These are phyloP conservation scores for Porcisia hertigi DNA, from an alignment of 208 protist genomes.

Conservation along the genomic window DNA sequence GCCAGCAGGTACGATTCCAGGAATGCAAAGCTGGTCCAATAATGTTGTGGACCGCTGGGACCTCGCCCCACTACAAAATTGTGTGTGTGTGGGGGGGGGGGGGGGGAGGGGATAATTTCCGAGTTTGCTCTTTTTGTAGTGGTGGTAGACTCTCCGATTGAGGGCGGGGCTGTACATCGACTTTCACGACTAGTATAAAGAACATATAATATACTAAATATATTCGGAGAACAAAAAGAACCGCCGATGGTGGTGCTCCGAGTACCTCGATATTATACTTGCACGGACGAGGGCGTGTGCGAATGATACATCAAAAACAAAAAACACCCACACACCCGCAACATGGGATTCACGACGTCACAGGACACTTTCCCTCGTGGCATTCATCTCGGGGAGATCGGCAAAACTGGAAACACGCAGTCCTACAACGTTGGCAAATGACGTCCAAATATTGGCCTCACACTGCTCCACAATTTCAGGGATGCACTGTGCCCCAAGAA, in stretches of 20 bases:
- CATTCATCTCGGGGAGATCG: background rate
- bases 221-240: background rate
- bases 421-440: constrained; percentile 69
- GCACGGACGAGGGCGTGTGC: too few relatives aligned
- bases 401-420: background rate
- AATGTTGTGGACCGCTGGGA: background rate
- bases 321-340: background rate
- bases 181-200: background rate
- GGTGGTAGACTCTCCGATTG: background rate
- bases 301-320: too few relatives aligned
- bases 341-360: background rate
- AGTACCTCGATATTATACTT: background rate
- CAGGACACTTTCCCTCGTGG: background rate
- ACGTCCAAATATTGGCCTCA: constrained; percentile 67
- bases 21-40: background rate
- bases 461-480: constrained; percentile 76
- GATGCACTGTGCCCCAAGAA: constrained; percentile 23
- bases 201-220: background rate
- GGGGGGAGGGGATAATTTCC: background rate
- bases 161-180: background rate
- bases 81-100: background rate
- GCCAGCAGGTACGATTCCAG: too few relatives aligned
- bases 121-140: background rate
- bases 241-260: background rate
- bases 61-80: too few relatives aligned